Conservation (phyloP, 2,329 filamentous ascomycete species). For the Microdochium bolleyi region DNA sequence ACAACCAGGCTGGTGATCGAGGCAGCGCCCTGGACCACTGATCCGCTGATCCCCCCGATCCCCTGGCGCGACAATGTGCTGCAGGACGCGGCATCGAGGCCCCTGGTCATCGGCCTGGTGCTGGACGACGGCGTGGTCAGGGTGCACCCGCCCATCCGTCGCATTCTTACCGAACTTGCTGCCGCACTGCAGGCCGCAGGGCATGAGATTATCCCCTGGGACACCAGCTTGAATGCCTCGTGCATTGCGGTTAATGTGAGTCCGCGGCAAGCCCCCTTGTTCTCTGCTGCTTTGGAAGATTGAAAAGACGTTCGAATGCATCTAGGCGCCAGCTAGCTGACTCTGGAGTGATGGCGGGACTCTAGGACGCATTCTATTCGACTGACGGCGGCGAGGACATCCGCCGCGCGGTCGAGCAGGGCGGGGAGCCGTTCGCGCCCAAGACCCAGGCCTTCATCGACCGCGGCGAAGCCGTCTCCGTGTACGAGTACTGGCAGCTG, state of each 20-base stretch:
- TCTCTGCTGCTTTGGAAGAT: too few relatives aligned
- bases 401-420: conserved; percentile 39
- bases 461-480: conserved; percentile 19
- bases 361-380: conserved; percentile 51
- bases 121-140: conserved; percentile 40
- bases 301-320: too few relatives aligned
- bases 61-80: conserved; percentile 43
- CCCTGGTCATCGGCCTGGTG: conserved; percentile 33
- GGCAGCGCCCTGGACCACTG: conserved; percentile 41
- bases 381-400: conserved; percentile 59
- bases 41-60: conserved; percentile 44
- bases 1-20: conserved; percentile 38
- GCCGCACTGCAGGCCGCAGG: conserved; percentile 33
- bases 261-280: not conserved
- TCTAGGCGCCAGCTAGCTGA: not conserved
- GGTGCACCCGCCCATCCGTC: conserved; percentile 42
- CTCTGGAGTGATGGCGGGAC: not conserved
- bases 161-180: conserved; percentile 30
- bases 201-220: conserved; percentile 48
- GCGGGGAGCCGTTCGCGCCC: conserved; percentile 51
- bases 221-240: conserved; percentile 38
- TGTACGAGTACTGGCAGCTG: not conserved
- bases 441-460: conserved; percentile 51
- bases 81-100: conserved; percentile 26
- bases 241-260: conserved; percentile 46